Percentiles rank a stretch among this genome's conserved stretches.
These are phyloP conservation scores for Zymoseptoria ardabiliae DNA, from an alignment of 2,329 filamentous ascomycete genomes.

Conservation along the genomic window DNA sequence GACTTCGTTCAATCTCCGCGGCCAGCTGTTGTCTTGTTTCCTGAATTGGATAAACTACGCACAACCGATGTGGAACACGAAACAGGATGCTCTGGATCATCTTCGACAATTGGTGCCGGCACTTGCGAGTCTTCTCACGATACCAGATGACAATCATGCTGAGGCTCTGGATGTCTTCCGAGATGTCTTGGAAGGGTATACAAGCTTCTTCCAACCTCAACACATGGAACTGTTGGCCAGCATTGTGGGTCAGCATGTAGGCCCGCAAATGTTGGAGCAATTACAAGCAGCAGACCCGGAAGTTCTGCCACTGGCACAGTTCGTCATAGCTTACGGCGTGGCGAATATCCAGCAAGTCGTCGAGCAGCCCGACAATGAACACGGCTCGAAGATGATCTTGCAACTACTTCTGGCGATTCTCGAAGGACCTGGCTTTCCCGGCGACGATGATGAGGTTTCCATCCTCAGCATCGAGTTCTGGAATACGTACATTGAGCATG, in stretches of 20 bases:
- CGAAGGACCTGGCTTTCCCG: slow-evolving; percentile 57
- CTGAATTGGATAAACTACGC: slow-evolving; percentile 65
- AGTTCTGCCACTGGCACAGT: slow-evolving; percentile 52
- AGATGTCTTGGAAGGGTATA: slow-evolving; percentile 59
- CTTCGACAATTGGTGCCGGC: slow-evolving; percentile 54
- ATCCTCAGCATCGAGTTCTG: slow-evolving; percentile 72
- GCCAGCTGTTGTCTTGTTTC: slow-evolving; percentile 30
- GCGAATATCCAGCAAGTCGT: slow-evolving; percentile 56
- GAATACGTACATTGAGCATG: slow-evolving; percentile 63
- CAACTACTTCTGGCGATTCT: slow-evolving; percentile 57
- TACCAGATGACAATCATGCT: slow-evolving; percentile 52
- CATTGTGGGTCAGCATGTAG: slow-evolving; percentile 49
- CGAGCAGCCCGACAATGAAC: slow-evolving; percentile 42
- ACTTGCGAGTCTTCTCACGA: slow-evolving; percentile 54
- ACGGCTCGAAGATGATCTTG: slow-evolving; percentile 45
- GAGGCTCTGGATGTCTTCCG: slow-evolving; percentile 56
- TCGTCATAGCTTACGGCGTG: slow-evolving; percentile 63
- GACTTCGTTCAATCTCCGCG: slow-evolving; percentile 8
- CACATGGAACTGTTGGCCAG: slow-evolving; percentile 52
- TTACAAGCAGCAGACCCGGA: slow-evolving; percentile 53
- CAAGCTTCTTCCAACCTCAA: slow-evolving; percentile 52
- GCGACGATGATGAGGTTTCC: slow-evolving; percentile 67
- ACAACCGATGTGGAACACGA: slow-evolving; percentile 54
- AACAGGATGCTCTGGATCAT: slow-evolving; percentile 50
- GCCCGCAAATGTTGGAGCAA: slow-evolving; percentile 43